Evolutionary conservation across 164 flowering plant species (phyloP), one percentile per base, ranked within the genome.

Genomic region (Berberis vulgaris): DNA sequence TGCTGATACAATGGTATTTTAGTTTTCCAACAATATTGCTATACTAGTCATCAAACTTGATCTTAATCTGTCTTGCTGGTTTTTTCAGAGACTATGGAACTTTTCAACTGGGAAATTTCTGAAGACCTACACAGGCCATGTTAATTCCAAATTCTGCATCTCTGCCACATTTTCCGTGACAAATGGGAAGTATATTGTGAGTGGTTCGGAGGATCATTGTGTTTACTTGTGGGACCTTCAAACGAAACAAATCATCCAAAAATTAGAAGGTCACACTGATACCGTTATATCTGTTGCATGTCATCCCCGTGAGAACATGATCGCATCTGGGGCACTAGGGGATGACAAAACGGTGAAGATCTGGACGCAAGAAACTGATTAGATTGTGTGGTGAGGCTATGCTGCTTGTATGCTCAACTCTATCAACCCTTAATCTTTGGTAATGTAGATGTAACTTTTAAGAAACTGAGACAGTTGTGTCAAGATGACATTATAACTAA

Each of bases 171-270:
- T 93, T 70, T 93, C 94, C 0, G 68, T 85, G 41, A 88, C 94
- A 59, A 87, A 90, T 72, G 96, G 94, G 56, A 88, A 84, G 78
- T 86, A 87, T 60, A 79, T 90, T 41, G 89, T 86, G n/a, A 80
- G 96, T 60, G 97, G 97, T 62, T 90, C 97, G 0, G 98, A 93
- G 73, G 98, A 93, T 72, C 79, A 83, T 53, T 76, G 79, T 59
- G 81, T 90, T 46, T 90, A 88, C 76, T 57, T 93, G 67, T 93
- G 97, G 98, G 97, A 93, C 40, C 87, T 93, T 44, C 97, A 90
- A 74, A 73, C 81, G n/a, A 74, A 91, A 71, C 81, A 86, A 72
- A 57, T 88, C 43, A 83, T 90, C 54, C 98, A 93, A 76, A 93
- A 83, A 69, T 65, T 93, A 73, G 97, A 93, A 82, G 96, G 98